These are phyloP conservation scores for Avena eriantha DNA, from an alignment of 176 grass and related monocot genomes.

Conservation along the genomic window DNA sequence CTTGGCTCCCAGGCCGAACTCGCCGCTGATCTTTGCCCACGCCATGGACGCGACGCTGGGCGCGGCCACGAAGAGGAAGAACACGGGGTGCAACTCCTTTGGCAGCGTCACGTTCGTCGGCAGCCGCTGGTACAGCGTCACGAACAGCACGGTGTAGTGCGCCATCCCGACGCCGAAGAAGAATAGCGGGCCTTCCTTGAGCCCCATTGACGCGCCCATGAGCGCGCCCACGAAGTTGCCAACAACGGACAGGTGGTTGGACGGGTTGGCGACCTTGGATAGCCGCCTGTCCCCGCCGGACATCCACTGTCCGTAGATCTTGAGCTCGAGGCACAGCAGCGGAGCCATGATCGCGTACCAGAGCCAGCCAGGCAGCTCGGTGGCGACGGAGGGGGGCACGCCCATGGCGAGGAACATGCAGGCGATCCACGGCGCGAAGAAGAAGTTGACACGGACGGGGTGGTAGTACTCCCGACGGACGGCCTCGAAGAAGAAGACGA, in stretches of 20 bases:
- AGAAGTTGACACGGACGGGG: slow-evolving; percentile 91
- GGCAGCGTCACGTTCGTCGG: slow-evolving; percentile 93
- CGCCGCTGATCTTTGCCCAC: slow-evolving; percentile 71
- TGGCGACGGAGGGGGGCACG: slow-evolving; percentile 48
- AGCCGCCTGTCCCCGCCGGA: slow-evolving; percentile 82
- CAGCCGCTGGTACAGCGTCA: slow-evolving; percentile 94
- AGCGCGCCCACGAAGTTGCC: slow-evolving; percentile 95
- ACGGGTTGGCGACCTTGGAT: slow-evolving; percentile 86
- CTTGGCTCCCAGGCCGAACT: slow-evolving; percentile 60
- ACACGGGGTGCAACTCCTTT: slow-evolving; percentile 92
- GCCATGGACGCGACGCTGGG: slow-evolving; percentile 89
- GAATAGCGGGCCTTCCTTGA: slow-evolving; percentile 75
- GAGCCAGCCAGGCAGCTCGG: slow-evolving; percentile 44
- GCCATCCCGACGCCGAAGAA: slow-evolving; percentile 88
- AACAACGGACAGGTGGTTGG: slow-evolving; percentile 83
- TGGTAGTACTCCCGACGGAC: slow-evolving; percentile 91
- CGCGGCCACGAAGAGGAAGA: slow-evolving; percentile 93
- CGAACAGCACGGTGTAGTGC: slow-evolving; percentile 90
- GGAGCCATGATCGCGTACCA: slow-evolving; percentile 95
- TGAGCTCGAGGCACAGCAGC: slow-evolving; percentile 75
- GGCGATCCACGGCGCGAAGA: slow-evolving; percentile 90
- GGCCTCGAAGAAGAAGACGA: slow-evolving; percentile 86
- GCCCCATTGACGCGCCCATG: slow-evolving; percentile 80
- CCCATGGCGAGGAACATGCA: slow-evolving; percentile 80
- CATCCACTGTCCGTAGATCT: slow-evolving; percentile 98